Conservation (phyloP, 352 stramenopile genomes). For the Labyrinthula sp. region DNA sequence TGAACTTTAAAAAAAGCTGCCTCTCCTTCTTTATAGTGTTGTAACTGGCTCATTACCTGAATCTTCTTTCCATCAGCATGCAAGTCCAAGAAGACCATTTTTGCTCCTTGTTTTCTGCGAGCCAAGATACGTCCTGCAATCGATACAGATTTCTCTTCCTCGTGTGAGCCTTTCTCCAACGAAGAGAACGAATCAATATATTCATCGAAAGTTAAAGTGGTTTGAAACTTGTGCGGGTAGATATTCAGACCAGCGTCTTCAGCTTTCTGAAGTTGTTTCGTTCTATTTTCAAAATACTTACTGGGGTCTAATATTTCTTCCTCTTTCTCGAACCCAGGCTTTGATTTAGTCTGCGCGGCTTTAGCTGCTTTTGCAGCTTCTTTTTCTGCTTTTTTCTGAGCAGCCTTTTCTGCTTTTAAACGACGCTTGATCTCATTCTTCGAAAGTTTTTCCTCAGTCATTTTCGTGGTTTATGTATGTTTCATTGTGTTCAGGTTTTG, state of each 20-base stretch:
- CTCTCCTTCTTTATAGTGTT: constrained; percentile 23
- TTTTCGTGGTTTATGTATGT: too few species aligned
- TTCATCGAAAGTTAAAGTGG: constrained; percentile 69
- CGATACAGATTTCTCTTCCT: constrained; percentile 54
- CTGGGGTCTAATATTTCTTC: constrained; percentile 87
- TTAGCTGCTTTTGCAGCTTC: constrained; percentile 36
- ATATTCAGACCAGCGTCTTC: constrained; percentile 69
- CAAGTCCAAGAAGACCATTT: constrained; percentile 96
- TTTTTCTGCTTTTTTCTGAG: constrained; percentile 77
- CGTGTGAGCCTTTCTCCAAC: constrained; percentile 52
- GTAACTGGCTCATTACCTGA: constrained; percentile 72
- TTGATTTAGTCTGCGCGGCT: constrained; percentile 5
- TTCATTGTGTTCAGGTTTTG: too few species aligned
- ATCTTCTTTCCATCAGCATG: constrained; percentile 73
- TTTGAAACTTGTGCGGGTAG: constrained; percentile 97
- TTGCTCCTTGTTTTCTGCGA: constrained; percentile 74
- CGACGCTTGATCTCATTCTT: constrained; percentile 96
- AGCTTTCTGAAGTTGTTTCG: constrained; percentile 54
- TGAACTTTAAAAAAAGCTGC: constrained; percentile 58
- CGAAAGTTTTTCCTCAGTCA: constrained; percentile 50
- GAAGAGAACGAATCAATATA: constrained; percentile 63
- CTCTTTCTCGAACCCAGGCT: constrained; percentile 44
- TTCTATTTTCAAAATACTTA: constrained; percentile 88
- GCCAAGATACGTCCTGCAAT: constrained; percentile 80
- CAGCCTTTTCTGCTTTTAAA: constrained; percentile 79